Evolutionary conservation across 768 basidiomycete species (phyloP).

Genomic region (Auriscalpium orientale): DNA sequence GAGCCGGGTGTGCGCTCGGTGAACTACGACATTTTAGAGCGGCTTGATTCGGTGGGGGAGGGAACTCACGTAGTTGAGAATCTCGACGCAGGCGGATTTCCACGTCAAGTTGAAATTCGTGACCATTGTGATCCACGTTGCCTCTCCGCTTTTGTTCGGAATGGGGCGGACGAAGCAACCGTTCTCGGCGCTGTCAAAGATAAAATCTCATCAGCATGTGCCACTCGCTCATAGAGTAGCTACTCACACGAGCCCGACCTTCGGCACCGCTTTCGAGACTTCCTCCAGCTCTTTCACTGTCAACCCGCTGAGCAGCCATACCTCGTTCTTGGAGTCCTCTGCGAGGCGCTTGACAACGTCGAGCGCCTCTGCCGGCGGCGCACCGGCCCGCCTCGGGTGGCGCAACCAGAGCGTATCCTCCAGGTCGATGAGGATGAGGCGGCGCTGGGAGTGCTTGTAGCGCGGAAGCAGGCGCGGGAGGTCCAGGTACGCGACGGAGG

Average conservation of each 20-base stretch:
- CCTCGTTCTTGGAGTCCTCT: conserved; percentile 61
- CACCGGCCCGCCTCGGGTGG: conserved; percentile 33
- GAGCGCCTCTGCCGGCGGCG: conserved; percentile 29
- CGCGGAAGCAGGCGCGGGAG: conserved; percentile 50
- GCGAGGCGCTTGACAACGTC: conserved; percentile 48
- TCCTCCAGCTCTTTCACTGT: conserved; percentile 57
- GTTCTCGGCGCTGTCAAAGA: conserved; percentile 62
- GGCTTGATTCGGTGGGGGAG: neutral
- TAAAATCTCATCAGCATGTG: neutral
- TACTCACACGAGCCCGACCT: conserved; percentile 69
- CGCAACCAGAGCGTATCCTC: conserved; percentile 75
- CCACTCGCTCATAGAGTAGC: conserved; percentile 1
- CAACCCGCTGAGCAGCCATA: conserved; percentile 78
- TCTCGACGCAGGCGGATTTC: conserved; percentile 77
- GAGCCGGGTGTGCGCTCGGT: conserved; percentile 83
- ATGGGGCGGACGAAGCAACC: conserved; percentile 76
- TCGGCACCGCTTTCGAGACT: conserved; percentile 52
- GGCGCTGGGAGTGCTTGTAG: conserved; percentile 56
- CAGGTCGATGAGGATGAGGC: conserved; percentile 68
- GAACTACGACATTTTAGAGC: conserved; percentile 43
- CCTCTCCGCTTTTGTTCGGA: conserved; percentile 20
- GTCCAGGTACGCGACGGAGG: conserved; percentile 34
- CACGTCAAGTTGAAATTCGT: conserved; percentile 71
- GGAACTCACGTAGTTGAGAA: conserved; percentile 67
- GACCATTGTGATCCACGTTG: conserved; percentile 76